Conservation (phyloP, 257 asterid genomes). For the Linderniella brevidens region DNA sequence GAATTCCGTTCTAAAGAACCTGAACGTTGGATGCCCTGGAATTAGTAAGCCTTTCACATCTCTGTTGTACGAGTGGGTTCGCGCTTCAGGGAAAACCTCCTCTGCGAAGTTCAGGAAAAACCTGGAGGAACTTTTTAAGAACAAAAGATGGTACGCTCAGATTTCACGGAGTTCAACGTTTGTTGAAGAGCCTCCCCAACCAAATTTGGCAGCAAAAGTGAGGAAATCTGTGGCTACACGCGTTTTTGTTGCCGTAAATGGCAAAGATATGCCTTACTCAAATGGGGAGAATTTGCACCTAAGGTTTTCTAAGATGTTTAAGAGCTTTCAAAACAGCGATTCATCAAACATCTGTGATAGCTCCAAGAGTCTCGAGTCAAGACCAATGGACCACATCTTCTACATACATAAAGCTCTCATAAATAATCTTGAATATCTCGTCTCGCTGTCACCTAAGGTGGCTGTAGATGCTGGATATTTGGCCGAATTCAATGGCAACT, state of each 20-base stretch:
- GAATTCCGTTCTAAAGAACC: slow-evolving; percentile 27
- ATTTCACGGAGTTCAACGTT: slow-evolving; percentile 16
- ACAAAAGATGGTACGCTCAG: slow-evolving; percentile 41
- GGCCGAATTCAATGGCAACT: slow-evolving; percentile 31
- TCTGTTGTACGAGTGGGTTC: slow-evolving; percentile 45
- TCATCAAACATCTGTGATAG: slow-evolving; percentile 13
- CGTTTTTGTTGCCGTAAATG: slow-evolving; percentile 19
- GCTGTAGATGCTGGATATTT: slow-evolving; percentile 23
- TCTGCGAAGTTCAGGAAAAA: slow-evolving; percentile 31
- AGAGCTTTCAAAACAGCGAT: slow-evolving; percentile 20
- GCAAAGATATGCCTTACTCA: slow-evolving; percentile 18
- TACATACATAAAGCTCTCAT: slow-evolving; percentile 54
- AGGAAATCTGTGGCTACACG: slow-evolving; percentile 14
- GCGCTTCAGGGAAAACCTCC: slow-evolving; percentile 60
- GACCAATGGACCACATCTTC: slow-evolving; percentile 47
- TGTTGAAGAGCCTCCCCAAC: slow-evolving; percentile 12
- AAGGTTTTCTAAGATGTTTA: slow-evolving; percentile 38
- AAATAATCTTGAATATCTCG: slow-evolving; percentile 41
- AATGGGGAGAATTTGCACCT: slow-evolving; percentile 24
- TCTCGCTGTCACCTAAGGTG: slow-evolving; percentile 43
- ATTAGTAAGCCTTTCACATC: slow-evolving; percentile 30
- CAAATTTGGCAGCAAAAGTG: slow-evolving; percentile 12
- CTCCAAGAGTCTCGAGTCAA: slow-evolving; percentile 22
- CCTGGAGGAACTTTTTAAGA: slow-evolving; percentile 36
- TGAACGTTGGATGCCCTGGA: slow-evolving; percentile 26